These are phyloP conservation scores for Dendrobium catenatum DNA, from an alignment of 106 monocot species.

Conservation along the genomic window DNA sequence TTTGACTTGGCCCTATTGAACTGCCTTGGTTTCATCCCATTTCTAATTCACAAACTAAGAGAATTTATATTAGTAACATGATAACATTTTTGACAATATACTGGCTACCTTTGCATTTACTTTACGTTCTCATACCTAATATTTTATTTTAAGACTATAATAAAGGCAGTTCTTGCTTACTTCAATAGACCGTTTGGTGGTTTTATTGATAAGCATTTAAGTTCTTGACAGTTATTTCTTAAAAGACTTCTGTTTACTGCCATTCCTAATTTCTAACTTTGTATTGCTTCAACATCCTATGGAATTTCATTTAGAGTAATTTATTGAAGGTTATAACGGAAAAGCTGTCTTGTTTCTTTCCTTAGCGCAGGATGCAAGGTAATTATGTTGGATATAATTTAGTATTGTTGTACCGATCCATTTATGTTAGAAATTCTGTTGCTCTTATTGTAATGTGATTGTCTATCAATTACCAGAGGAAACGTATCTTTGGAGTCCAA, in stretches of 20 bases:
- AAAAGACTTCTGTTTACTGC: not conserved
- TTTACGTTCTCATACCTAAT: not conserved
- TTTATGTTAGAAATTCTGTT: not conserved
- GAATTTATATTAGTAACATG: not conserved
- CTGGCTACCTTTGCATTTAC: not conserved
- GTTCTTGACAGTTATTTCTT: not conserved
- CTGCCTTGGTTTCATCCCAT: not conserved
- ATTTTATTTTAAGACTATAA: not conserved
- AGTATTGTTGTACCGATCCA: not conserved
- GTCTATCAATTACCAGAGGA: not conserved
- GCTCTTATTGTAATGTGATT: not conserved
- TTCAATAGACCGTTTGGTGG: not conserved
- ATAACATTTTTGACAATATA: not conserved
- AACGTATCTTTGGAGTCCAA: not conserved
- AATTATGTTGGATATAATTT: not conserved
- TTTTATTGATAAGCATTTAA: not conserved
- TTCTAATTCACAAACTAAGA: not conserved
- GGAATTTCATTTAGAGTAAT: not conserved
- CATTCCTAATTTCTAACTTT: not conserved
- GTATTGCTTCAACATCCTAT: not conserved
- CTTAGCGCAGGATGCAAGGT: not conserved
- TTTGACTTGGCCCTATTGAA: not conserved
- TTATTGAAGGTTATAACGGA: not conserved
- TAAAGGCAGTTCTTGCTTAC: not conserved
- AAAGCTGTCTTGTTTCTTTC: not conserved